phyloP scores from a whole-genome alignment of 306 rosid genomes.

The Casuarina glauca region DNA sequence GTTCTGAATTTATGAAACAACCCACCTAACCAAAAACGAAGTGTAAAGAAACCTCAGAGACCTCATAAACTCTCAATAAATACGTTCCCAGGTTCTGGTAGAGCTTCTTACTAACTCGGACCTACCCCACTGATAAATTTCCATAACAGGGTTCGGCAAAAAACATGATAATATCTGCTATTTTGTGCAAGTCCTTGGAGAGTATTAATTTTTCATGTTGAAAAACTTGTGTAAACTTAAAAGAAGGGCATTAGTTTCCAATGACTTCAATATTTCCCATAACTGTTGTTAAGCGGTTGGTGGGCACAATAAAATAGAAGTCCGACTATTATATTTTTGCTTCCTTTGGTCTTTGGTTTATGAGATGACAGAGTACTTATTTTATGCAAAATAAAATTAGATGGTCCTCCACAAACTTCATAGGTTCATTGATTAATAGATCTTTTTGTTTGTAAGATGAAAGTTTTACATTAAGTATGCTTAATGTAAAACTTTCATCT shows the following conservation, averaged over 20 bases:
- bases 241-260: background rate
- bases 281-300: background rate
- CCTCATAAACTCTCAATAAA: conserved; percentile 1
- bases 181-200: background rate
- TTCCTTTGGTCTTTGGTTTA: background rate
- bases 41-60: background rate
- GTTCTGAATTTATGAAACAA: conserved; percentile 24
- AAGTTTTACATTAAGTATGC: no score
- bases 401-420: background rate
- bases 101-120: background rate
- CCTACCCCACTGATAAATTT: conserved; percentile 4
- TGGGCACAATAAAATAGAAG: background rate
- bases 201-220: background rate
- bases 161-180: background rate
- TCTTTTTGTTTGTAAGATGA: background rate
- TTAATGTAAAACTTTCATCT: no score
- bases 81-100: background rate
- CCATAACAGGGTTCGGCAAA: background rate
- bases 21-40: conserved; percentile 9
- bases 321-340: background rate
- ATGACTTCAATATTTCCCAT: background rate
- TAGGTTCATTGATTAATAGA: background rate
- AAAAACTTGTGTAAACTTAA: background rate
- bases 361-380: background rate
- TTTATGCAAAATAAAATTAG: background rate